Evolutionary conservation across 371 early-diverging fungal genomes (phyloP), one percentile per base, ranked within the genome.

Genomic region (Batrachochytrium dendrobatidis): DNA sequence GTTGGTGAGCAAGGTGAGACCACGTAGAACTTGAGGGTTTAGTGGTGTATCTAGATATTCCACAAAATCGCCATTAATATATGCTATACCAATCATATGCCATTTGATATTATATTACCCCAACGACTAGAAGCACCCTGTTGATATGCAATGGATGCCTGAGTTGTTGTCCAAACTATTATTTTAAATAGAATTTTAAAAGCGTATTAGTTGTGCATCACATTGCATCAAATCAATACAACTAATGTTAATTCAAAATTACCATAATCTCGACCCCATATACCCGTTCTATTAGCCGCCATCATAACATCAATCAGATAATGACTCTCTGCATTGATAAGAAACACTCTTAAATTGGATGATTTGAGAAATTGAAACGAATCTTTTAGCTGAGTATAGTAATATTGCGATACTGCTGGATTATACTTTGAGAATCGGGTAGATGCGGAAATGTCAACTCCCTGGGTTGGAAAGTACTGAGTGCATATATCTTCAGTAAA

Each of bases 321-420:
- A 29, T n/a, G n/a, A n/a, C n/a, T n/a, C n/a, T 48, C 49, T 8
- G 29, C 24, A 24, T 25, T 6, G 29, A 29, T 29, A n/a, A 48
- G 12, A 48, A 48, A 48, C 25, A 48, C 29, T 8, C 29, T 6
- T 8, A 48, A 29, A 12, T n/a, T 48, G 8, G 49, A 8, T n/a
- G 49, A 48, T 24, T 48, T 48, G 49, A 48, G 49, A 48, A 12
- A 48, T 29, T 48, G 12, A 24, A 48, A 48, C 8, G 7, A 22
- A 7, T 22, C 12, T 29, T 48, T 48, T 12, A 48, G 22, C 49
- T 48, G 49, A 24, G 49, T 22, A 8, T 24, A 48, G 49, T 48
- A 48, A 7, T 8, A 8, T 22, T 12, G 22, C n/a, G 49, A 48
- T n/a, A 48, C 25, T 12, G 8, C 8, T n/a, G 49, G n/a, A 24